Conservation (phyloP, 192 early-diverging fungal genomes). For the Dissophora ornata region DNA sequence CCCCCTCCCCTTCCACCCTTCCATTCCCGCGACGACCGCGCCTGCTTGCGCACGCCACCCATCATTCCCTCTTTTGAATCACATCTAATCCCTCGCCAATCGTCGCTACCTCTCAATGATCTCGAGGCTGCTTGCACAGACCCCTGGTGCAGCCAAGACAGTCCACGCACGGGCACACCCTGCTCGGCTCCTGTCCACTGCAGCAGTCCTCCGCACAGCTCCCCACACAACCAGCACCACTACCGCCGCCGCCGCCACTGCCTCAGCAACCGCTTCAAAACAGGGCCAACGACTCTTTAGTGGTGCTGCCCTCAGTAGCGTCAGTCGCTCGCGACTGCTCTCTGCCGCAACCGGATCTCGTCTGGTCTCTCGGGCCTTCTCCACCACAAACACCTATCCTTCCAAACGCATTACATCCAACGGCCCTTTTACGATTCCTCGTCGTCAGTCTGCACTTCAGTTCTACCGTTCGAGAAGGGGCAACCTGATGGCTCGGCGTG, state of each 20-base stretch:
- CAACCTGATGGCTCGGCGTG: conserved; percentile 24
- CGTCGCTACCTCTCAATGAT: conserved; percentile 24
- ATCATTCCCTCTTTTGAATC: too few relatives aligned
- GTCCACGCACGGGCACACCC: conserved; percentile 9
- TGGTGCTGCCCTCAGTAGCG: neutral
- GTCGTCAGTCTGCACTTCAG: conserved; percentile 43
- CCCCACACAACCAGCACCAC: neutral
- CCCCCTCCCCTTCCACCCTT: neutral
- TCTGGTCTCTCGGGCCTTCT: conserved; percentile 37
- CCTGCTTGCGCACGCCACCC: too few relatives aligned
- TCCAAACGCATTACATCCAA: neutral
- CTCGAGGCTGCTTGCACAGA: conserved; percentile 54
- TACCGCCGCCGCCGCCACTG: neutral
- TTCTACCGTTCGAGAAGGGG: conserved; percentile 25
- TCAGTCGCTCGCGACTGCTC: conserved; percentile 2
- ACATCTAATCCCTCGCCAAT: too few relatives aligned
- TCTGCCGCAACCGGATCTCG: conserved; percentile 33
- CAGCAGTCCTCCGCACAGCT: conserved; percentile 25
- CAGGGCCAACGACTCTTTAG: conserved; percentile 14
- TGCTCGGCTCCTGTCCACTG: conserved; percentile 31
- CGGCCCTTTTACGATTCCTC: conserved; percentile 32
- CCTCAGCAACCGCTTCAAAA: neutral
- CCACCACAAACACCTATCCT: conserved; percentile 10
- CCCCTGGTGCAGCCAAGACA: conserved; percentile 30
- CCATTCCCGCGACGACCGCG: too few relatives aligned